These are phyloP conservation scores for Mortierella hygrophila DNA, from an alignment of 192 early-diverging fungal genomes.

Conservation along the genomic window DNA sequence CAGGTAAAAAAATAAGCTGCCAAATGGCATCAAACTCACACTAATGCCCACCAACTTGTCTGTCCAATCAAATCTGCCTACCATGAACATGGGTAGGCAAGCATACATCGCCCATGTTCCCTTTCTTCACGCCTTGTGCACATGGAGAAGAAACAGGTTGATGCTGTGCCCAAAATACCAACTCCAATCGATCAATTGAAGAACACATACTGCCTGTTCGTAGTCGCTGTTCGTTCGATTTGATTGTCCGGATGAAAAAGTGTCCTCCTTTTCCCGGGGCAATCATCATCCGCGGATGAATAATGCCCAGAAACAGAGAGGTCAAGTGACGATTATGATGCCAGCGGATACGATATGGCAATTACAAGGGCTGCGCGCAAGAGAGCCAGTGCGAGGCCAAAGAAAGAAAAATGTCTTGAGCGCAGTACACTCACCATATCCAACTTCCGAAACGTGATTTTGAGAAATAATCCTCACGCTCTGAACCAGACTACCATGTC, in stretches of 20 bases:
- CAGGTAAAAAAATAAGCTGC: too few relatives aligned
- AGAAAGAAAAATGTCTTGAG: neutral
- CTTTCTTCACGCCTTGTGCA: neutral
- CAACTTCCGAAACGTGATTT: neutral
- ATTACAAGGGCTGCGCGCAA: neutral
- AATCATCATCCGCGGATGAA: constrained; percentile 3
- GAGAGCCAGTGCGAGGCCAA: neutral
- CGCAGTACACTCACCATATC: neutral
- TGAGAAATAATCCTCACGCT: neutral
- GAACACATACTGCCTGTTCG: neutral
- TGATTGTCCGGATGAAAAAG: too few relatives aligned
- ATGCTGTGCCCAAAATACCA: too few relatives aligned
- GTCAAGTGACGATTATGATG: neutral
- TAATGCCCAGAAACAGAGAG: neutral
- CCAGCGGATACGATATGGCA: neutral
- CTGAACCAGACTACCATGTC: too few relatives aligned
- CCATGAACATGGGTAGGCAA: neutral
- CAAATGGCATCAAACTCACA: too few relatives aligned
- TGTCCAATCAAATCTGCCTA: neutral
- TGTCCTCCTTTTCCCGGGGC: neutral
- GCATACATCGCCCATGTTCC: neutral
- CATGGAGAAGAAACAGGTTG: neutral
- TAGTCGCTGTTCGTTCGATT: neutral
- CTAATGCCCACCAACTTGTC: neutral
- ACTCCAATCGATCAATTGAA: too few relatives aligned